phyloP scores from a whole-genome alignment of 768 basidiomycete genomes.

The Leucosporidium creatinivorum region DNA sequence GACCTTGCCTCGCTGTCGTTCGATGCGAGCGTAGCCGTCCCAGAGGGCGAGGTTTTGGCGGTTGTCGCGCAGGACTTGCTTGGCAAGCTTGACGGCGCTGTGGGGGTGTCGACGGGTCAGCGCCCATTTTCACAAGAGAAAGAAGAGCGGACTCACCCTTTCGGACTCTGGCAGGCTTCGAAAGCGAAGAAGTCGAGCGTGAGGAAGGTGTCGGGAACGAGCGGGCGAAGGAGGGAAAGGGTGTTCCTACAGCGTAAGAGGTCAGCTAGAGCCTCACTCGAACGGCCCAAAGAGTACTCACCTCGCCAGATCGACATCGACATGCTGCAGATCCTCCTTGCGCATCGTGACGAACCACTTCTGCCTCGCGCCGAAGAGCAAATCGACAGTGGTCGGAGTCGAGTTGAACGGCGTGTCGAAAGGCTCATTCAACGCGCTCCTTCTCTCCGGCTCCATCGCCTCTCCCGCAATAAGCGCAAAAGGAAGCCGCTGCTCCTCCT shows the following conservation, averaged over 20 bases:
- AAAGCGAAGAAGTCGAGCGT: slow-evolving; percentile 40
- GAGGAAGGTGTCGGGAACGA: slow-evolving; percentile 38
- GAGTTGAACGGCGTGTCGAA: slow-evolving; percentile 38
- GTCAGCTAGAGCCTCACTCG: background rate
- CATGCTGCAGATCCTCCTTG: slow-evolving; percentile 24
- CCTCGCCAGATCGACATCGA: slow-evolving; percentile 34
- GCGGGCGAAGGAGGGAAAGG: slow-evolving; percentile 32
- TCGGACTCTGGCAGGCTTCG: slow-evolving; percentile 37
- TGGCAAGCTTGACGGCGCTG: slow-evolving; percentile 43
- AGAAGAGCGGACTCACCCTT: slow-evolving; percentile 33
- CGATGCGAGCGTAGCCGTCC: slow-evolving; percentile 44
- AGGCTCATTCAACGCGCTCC: slow-evolving; percentile 30
- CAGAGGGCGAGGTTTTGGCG: slow-evolving; percentile 43
- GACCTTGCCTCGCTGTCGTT: slow-evolving; percentile 41
- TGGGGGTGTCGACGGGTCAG: background rate
- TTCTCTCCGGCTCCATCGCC: slow-evolving; percentile 40
- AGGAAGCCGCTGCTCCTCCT: slow-evolving; percentile 5
- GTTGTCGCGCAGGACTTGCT: slow-evolving; percentile 39
- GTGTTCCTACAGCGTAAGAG: slow-evolving; percentile 25
- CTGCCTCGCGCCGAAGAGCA: slow-evolving; percentile 28
- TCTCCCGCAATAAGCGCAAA: slow-evolving; percentile 40
- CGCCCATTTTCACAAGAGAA: background rate
- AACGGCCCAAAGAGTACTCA: background rate
- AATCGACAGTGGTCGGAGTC: slow-evolving; percentile 35
- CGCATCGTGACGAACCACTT: slow-evolving; percentile 36